phyloP scores from a whole-genome alignment of 257 asterid species.

The Agastache rugosa region DNA sequence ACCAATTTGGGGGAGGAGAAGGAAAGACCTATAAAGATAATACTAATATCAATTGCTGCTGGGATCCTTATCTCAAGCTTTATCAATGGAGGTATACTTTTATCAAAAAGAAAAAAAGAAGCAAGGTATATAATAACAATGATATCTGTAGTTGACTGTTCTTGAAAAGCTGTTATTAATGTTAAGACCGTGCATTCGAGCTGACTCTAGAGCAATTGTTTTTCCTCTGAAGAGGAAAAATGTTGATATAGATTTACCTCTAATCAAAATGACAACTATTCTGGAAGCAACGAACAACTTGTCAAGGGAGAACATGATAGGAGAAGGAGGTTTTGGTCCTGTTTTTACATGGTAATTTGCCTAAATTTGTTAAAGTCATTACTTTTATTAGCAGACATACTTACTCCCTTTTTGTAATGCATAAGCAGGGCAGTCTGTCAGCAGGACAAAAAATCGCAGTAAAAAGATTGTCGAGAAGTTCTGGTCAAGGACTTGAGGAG shows the following conservation, averaged over 20 bases:
- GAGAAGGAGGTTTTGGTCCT: slow-evolving; percentile 30
- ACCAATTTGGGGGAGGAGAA: neutral
- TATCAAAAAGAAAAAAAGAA: slow-evolving; percentile 1
- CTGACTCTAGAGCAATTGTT: neutral
- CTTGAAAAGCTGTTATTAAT: too few relatives aligned
- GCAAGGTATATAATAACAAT: slow-evolving; percentile 25
- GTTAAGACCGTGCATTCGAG: neutral
- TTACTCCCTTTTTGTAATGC: neutral
- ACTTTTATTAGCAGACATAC: neutral
- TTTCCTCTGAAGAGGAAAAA: neutral
- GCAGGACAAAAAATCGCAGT: slow-evolving; percentile 43
- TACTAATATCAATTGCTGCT: neutral
- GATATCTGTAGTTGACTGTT: too few relatives aligned
- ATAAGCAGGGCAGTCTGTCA: slow-evolving; percentile 40
- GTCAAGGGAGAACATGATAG: slow-evolving; percentile 37
- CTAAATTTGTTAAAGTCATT: too few relatives aligned
- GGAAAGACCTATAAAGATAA: slow-evolving; percentile 7
- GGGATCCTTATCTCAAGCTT: slow-evolving; percentile 30
- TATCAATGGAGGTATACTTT: neutral
- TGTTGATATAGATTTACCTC: slow-evolving; percentile 46
- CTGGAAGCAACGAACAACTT: slow-evolving; percentile 46
- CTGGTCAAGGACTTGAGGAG: slow-evolving; percentile 24
- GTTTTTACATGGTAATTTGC: slow-evolving; percentile 23
- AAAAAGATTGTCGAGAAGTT: slow-evolving; percentile 41
- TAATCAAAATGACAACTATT: slow-evolving; percentile 35